Percentiles rank a stretch among this genome's conserved stretches.
Conservation (phyloP, 1,284 basidiomycete genomes). For the Ustilago lituana region DNA sequence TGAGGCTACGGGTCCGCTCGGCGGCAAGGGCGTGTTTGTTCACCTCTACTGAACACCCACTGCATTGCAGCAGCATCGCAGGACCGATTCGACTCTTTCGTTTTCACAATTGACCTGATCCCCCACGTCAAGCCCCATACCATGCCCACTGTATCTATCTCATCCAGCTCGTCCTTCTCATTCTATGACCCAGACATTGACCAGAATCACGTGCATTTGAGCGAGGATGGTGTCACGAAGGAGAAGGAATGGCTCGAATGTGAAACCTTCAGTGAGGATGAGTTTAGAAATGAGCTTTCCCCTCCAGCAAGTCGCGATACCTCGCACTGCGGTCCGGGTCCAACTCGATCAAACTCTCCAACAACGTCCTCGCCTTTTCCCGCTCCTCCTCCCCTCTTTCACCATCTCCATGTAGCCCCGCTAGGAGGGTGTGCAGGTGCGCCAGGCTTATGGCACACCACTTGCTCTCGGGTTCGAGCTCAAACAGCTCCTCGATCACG, state of each 20-base stretch:
- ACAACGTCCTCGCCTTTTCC: slow-evolving; percentile 11
- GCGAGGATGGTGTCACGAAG: no score
- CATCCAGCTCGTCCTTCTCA: background rate
- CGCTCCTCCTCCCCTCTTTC: background rate
- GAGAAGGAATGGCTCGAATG: no score
- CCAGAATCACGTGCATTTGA: no score
- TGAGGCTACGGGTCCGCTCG: slow-evolving; percentile 49
- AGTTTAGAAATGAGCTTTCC: slow-evolving; percentile 26
- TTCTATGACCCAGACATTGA: background rate
- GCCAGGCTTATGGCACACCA: slow-evolving; percentile 71
- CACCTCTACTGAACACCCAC: slow-evolving; percentile 25
- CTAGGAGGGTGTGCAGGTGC: slow-evolving; percentile 38
- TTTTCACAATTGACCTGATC: no score
- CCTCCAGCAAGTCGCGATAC: slow-evolving; percentile 53
- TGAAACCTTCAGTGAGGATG: no score
- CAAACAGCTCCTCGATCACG: slow-evolving; percentile 84
- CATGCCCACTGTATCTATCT: background rate
- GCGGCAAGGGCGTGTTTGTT: slow-evolving; percentile 41
- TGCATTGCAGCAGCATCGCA: no score
- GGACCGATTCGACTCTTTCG: no score
- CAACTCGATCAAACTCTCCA: slow-evolving; percentile 37
- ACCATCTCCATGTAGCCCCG: background rate
- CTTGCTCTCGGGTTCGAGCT: slow-evolving; percentile 90
- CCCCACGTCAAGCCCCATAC: no score
- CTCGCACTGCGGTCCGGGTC: slow-evolving; percentile 55